Conservation (phyloP, 306 rosid genomes). For the Canavalia ensiformis region DNA sequence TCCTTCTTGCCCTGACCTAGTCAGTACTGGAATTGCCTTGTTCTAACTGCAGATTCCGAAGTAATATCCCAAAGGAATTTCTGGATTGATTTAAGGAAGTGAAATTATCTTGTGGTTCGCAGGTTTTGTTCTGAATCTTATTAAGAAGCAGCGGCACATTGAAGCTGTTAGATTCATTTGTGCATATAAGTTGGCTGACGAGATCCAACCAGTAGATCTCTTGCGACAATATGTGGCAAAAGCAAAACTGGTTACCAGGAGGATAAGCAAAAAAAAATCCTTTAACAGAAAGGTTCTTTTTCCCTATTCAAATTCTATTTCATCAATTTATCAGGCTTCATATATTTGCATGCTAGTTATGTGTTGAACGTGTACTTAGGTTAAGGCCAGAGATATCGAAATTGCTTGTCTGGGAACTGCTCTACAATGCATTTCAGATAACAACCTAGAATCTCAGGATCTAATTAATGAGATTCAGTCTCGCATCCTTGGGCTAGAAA, state of each 20-base stretch:
- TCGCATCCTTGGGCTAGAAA: conserved; percentile 47
- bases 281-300: conserved; percentile 48
- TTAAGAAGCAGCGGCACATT: conserved; percentile 52
- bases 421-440: conserved; percentile 57
- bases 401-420: conserved; percentile 49
- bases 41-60: not conserved
- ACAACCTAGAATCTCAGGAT: conserved; percentile 51
- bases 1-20: not conserved
- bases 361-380: conserved; percentile 52
- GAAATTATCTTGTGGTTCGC: not conserved
- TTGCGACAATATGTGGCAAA: conserved; percentile 45
- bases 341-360: conserved; percentile 5
- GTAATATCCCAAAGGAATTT: not conserved
- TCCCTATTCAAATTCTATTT: not conserved
- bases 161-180: conserved; percentile 69
- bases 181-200: conserved; percentile 57
- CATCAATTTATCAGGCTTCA: conserved; percentile 27
- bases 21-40: not conserved
- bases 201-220: conserved; percentile 54
- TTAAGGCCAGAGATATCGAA: conserved; percentile 50
- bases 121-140: conserved; percentile 59
- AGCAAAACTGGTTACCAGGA: not conserved
- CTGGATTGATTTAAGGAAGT: conserved; percentile 34
- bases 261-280: not conserved
- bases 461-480: conserved; percentile 44